Evolutionary conservation across 164 flowering plant species (phyloP), one percentile per base, ranked within the genome.

Genomic region (Sextonia rubra): DNA sequence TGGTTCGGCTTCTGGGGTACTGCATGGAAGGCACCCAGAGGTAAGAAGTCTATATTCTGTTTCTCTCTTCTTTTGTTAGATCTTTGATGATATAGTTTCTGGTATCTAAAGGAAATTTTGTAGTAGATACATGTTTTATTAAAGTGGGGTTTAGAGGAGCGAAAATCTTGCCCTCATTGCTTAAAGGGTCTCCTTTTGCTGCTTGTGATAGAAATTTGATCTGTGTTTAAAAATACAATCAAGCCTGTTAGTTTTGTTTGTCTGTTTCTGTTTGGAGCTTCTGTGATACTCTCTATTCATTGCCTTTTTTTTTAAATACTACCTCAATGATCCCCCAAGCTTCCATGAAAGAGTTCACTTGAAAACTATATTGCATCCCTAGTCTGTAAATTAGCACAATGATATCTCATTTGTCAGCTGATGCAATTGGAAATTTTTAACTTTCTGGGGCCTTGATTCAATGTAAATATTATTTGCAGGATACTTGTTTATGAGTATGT

Each of bases 1-100:
- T 93, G 64, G 98, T 91, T 78, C 84, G 98, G 26, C 97, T 93
- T 68, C 83, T 93, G 61, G 98, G 98, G 1, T 91, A 88, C 79
- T 91, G 98, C 77, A 82, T 93, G 70, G 98, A 93, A 83, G 98
- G 98, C 72, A 89, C 92, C 12, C 93, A 93, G 71, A 93, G 98
- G 98, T 89, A 80, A 30, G 65, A 64, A 14, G 30, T 29, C 67
- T 32, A 29, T 20, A 4, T 64, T 12, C 3, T n/a, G 5, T 64
- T 64, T 64, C n/a, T 29, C 24, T 20, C 17, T 12, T 30, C n/a
- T 64, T 64, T 64, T 27, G 26, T 23, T 62, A 27, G 32, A 62
- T 26, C 29, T 4, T 29, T 6, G n/a, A 9, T 12, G 44, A 17
- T 30, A 64, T 27, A 26, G 37, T 64, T 64, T 64, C 12, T 62